Evolutionary conservation across 495 filamentous ascomycete genomes (phyloP).

Genomic region (Pseudomonodictys pantanalensis): DNA sequence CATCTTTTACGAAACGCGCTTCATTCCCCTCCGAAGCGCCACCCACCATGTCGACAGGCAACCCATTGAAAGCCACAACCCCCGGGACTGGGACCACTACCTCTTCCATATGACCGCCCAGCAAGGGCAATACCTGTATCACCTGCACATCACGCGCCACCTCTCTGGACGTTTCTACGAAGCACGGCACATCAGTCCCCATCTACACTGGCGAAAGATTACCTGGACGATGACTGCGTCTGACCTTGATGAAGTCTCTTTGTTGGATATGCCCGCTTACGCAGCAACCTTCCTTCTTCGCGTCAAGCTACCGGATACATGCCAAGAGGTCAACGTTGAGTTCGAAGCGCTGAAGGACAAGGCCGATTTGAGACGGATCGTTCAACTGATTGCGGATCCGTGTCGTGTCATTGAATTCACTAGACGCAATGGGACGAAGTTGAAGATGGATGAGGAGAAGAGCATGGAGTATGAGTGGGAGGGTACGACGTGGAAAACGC

Average conservation of each 20-base stretch:
- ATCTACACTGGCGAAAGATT: background rate
- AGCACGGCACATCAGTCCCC: too few relatives aligned
- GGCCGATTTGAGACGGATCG: background rate
- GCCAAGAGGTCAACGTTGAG: constrained; percentile 6
- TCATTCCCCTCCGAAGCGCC: constrained; percentile 17
- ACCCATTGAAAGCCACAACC: background rate
- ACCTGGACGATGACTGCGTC: background rate
- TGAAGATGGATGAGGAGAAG: background rate
- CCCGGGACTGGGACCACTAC: background rate
- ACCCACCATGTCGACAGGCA: constrained; percentile 14
- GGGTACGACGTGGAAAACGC: background rate
- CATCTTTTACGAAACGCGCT: constrained; percentile 25
- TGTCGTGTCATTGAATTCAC: background rate
- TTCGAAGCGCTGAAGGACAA: background rate
- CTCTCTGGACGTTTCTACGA: background rate
- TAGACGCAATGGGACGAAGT: background rate
- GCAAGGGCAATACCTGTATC: background rate
- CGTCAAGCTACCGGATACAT: background rate
- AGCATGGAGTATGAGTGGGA: background rate
- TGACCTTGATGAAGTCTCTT: background rate
- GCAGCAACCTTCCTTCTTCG: background rate
- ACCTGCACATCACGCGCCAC: background rate
- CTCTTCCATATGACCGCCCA: background rate
- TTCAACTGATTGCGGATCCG: background rate
- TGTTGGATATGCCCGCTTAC: background rate